Evolutionary conservation across 257 asterid genomes (phyloP), one percentile per base, ranked within the genome.

Genomic region (Asclepias syriaca): DNA sequence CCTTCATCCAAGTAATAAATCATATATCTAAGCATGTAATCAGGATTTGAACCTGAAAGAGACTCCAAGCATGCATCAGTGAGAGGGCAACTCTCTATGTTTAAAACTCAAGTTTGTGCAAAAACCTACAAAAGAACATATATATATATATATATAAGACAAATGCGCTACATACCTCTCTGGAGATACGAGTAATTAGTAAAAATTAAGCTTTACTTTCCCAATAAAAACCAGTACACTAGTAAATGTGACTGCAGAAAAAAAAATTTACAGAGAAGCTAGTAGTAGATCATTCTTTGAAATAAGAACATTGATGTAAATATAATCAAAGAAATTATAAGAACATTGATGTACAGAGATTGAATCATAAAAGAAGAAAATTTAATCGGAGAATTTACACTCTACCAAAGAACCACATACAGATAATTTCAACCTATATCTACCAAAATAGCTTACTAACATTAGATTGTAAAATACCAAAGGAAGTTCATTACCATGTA

Each of bases 11-110:
- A 22, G 22, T 15, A 66, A 56, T 29, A 54, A 9, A 1, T 37
- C 69, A 65, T 68, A 56, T 46, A 54, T 63, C 34, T 32, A 27
- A 51, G 10, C 19, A 65, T 34, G 45, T 6, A 29, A 57, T n/a
- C 49, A 69, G 51, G 18, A 51, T 19, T 13, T 43, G 54, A 67
- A 91, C 98, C 98, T 86, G 96, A 82, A 79, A 93, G 86, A 69
- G 92, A 81, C 81, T 90, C 96, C 85, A 93, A 80, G 86, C 98
- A 93, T 60, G 90, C 89, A 29, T 92, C 85, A 50, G 97, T 85
- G 34, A 93, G 87, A 43, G 88, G 89, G 83, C 96, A 90, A 77
- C 97, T 96, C 80, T 93, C 98, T 95, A 93, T 79, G 82, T 90
- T 93, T 85, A 93, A 78, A 90, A 86, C 45, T 85, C 53, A 43